Evolutionary conservation across 768 basidiomycete species (phyloP).

Genomic region (Boletus coccyginus): DNA sequence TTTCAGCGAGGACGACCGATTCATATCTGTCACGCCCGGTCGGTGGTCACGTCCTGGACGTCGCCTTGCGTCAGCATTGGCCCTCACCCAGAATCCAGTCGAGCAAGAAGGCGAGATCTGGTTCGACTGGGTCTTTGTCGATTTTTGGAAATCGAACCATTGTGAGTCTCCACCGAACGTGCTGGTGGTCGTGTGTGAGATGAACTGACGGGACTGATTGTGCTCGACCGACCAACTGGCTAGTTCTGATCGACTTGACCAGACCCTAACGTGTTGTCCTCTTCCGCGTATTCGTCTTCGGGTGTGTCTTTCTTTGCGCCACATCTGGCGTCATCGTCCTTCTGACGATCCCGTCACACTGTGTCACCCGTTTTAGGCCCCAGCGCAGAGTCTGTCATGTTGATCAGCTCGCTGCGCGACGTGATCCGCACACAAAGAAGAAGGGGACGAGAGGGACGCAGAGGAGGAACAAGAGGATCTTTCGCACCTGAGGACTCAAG

Average conservation of each 20-base stretch:
- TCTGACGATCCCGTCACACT: background rate
- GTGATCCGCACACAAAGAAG: constrained; percentile 80
- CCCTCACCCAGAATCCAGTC: constrained; percentile 13
- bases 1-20: constrained; percentile 88
- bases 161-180: constrained; percentile 49
- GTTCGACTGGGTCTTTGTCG: constrained; percentile 98
- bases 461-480: constrained; percentile 98
- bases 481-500: background rate
- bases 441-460: no score
- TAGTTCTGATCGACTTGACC: background rate
- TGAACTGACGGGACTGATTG: background rate
- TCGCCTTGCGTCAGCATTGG: background rate
- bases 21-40: constrained; percentile 85
- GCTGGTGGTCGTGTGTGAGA: background rate
- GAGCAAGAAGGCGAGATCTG: constrained; percentile 82
- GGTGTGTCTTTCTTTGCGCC: constrained; percentile 38
- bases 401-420: constrained; percentile 81
- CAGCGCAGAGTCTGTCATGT: constrained; percentile 73
- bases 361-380: constrained; percentile 39
- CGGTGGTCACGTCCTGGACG: constrained; percentile 59
- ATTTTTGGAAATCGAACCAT: constrained; percentile 98
- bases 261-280: constrained; percentile 68
- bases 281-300: constrained; percentile 48
- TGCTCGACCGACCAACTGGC: background rate
- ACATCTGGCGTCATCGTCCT: background rate